Evolutionary conservation across 768 basidiomycete genomes (phyloP).

Genomic region (Leccinum arenicola): DNA sequence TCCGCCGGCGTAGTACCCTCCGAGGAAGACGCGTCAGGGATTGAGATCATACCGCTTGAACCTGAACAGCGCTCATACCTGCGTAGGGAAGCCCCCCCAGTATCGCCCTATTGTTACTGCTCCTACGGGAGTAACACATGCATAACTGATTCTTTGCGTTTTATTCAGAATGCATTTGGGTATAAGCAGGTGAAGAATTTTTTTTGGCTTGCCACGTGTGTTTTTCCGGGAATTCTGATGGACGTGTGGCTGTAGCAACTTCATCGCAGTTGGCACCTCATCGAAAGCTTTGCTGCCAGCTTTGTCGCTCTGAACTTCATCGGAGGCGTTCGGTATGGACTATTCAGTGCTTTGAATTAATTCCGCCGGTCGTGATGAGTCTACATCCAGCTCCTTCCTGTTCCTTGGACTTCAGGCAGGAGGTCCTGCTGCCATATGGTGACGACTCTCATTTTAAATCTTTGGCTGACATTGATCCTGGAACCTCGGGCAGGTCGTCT

Average conservation of each 20-base stretch:
- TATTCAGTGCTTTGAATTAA: neutral
- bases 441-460: neutral
- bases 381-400: slow-evolving; percentile 55
- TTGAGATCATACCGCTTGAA: slow-evolving; percentile 99
- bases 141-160: slow-evolving; percentile 48
- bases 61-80: slow-evolving; percentile 95
- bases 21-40: slow-evolving; percentile 44
- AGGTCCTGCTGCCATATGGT: slow-evolving; percentile 87
- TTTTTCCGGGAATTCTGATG: neutral
- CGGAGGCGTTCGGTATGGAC: slow-evolving; percentile 69
- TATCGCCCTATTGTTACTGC: slow-evolving; percentile 48
- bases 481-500: slow-evolving; percentile 62
- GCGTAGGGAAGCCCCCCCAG: slow-evolving; percentile 94
- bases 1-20: slow-evolving; percentile 10
- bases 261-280: slow-evolving; percentile 78
- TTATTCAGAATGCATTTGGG: slow-evolving; percentile 61
- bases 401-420: slow-evolving; percentile 83
- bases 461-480: slow-evolving; percentile 8
- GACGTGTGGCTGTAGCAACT: slow-evolving; percentile 53
- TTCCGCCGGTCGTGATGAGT: slow-evolving; percentile 1
- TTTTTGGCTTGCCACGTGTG: neutral
- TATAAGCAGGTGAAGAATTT: slow-evolving; percentile 63
- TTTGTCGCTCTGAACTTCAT: slow-evolving; percentile 92
- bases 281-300: slow-evolving; percentile 86
- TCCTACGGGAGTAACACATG: slow-evolving; percentile 36